Percentiles rank a stretch among this genome's conserved stretches.
Conservation (phyloP, 805 yeast genomes). For the Cyberlindnera nakhonratchasimensis region DNA sequence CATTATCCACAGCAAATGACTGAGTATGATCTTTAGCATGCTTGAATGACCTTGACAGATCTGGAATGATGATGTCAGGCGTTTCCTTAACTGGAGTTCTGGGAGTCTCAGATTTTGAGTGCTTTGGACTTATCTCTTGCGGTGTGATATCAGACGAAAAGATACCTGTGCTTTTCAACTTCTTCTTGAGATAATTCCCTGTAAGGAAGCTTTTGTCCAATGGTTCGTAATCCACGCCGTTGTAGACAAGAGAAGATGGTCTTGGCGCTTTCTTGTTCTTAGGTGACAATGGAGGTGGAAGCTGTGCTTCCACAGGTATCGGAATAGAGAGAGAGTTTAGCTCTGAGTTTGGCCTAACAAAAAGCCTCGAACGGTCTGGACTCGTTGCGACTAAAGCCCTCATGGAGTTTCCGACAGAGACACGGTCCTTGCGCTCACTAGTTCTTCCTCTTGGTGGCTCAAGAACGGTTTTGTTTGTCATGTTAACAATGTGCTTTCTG, state of each 20-base stretch:
- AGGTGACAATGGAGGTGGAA: conserved; percentile 39
- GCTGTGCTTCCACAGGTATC: conserved; percentile 34
- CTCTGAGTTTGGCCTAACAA: conserved; percentile 35
- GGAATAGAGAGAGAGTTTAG: conserved; percentile 33
- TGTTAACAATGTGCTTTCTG: conserved; percentile 13
- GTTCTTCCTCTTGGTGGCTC: conserved; percentile 14
- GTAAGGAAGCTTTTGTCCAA: conserved; percentile 16
- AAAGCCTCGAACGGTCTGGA: conserved; percentile 27
- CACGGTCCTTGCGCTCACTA: background rate
- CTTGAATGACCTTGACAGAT: background rate
- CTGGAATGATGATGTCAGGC: conserved; percentile 8
- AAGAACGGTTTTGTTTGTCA: conserved; percentile 9
- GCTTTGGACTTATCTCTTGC: background rate
- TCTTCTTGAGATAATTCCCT: conserved; percentile 6
- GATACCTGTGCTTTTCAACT: background rate
- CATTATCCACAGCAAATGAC: conserved; percentile 20
- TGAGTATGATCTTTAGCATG: background rate
- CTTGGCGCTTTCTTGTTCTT: conserved; percentile 28
- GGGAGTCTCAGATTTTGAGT: background rate
- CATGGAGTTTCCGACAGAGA: conserved; percentile 23
- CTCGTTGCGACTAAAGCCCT: conserved; percentile 16
- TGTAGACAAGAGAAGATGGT: conserved; percentile 32
- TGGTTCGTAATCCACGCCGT: conserved; percentile 36
- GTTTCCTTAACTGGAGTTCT: conserved; percentile 2
- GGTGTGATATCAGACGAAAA: background rate